Conservation (phyloP, 2,329 filamentous ascomycete genomes). For the Aspergillus eucalypticola region DNA sequence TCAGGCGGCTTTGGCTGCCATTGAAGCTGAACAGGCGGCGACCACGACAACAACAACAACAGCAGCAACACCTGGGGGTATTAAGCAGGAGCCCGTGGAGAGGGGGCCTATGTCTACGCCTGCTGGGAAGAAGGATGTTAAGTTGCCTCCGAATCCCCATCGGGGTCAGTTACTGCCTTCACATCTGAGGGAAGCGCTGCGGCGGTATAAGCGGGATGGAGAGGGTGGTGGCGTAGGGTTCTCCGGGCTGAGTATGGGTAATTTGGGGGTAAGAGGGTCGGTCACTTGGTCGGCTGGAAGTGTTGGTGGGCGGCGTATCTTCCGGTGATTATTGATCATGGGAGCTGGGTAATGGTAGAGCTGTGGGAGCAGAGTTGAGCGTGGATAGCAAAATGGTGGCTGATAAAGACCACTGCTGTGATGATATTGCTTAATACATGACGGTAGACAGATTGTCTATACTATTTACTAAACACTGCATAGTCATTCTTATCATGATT, state of each 20-base stretch:
- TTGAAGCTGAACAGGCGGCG: slow-evolving; percentile 56
- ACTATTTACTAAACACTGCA: background rate
- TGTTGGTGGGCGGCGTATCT: slow-evolving; percentile 45
- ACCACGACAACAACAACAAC: slow-evolving; percentile 39
- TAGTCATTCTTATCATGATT: too few species aligned
- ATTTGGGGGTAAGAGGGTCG: slow-evolving; percentile 46
- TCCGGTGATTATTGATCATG: slow-evolving; percentile 23
- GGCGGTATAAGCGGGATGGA: slow-evolving; percentile 51
- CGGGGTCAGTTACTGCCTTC: slow-evolving; percentile 50
- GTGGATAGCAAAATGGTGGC: background rate
- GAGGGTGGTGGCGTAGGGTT: slow-evolving; percentile 52
- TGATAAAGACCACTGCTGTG: background rate
- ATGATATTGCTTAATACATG: background rate
- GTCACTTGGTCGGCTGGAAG: slow-evolving; percentile 46
- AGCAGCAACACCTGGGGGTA: background rate
- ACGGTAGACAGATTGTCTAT: background rate
- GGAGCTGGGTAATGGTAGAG: background rate
- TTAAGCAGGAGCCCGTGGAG: slow-evolving; percentile 29
- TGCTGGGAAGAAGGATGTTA: slow-evolving; percentile 22
- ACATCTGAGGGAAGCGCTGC: slow-evolving; percentile 52
- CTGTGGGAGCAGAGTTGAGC: background rate
- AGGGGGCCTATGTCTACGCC: slow-evolving; percentile 4
- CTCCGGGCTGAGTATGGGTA: slow-evolving; percentile 48
- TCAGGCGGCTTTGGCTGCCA: slow-evolving; percentile 55
- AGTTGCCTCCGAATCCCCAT: slow-evolving; percentile 47